Evolutionary conservation across 371 early-diverging fungal genomes (phyloP), one percentile per base, ranked within the genome.

Genomic region (Lichtheimia ornata): DNA sequence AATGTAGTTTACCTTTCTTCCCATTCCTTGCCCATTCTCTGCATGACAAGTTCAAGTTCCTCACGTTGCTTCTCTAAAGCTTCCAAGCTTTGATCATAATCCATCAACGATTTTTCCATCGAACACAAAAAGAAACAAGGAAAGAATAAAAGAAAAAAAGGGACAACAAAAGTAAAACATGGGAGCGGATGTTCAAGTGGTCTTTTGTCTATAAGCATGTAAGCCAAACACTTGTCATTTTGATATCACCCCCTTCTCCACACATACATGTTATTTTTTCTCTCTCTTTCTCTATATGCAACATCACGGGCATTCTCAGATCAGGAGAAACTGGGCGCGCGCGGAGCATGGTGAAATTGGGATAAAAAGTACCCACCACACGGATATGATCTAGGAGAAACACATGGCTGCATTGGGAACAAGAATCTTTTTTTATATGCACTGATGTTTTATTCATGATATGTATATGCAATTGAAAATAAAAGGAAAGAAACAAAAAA

Each of bases 11-110:
- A 80, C 81, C 81, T 80, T 70, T 72, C 72, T 68, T 75, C 76
- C 81, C 81, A 80, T 65, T 80, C 81, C 63, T 77, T 62, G 13
- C 77, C 81, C 81, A 80, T 80, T 49, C 59, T 67, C 45, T 77
- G 63, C 77, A 77, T 74, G 40, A 80, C 73, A 12, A 62, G 57
- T 41, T 80, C 71, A 14, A 80, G 63, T n/a, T 74, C 63, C 62
- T 77, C 71, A 22, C 67, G 62, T 56, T 80, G 77, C 42, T 67
- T 59, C 51, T 80, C 77, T 50, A 80, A 54, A 22, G 75, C 77
- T 53, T 75, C 71, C 45, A 80, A 61, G 49, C 73, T 75, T 60
- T 75, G 70, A 52, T 80, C 81, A 72, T 80, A 80, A 45, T 80
- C 77, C 17, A 56, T 61, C 27, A 80, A 65, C 13, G 74, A 70